Conservation (phyloP, 2,329 filamentous ascomycete genomes). For the Cyphellophora attinorum region DNA sequence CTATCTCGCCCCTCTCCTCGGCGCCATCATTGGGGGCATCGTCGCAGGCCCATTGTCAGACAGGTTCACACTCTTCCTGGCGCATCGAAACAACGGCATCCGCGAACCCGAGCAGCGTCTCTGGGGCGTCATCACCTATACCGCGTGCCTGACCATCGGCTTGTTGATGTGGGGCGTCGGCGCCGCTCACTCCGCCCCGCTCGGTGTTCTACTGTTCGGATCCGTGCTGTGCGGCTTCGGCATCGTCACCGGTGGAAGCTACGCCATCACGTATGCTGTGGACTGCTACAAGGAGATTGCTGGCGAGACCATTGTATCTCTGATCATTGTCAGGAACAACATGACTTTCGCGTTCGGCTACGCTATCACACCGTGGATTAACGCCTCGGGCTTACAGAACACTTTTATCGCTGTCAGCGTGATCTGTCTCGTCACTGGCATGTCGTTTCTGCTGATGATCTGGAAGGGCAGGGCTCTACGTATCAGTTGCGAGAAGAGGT, state of each 20-base stretch:
- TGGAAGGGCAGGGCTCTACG: neutral
- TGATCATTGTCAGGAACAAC: conserved; percentile 41
- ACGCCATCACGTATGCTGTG: conserved; percentile 37
- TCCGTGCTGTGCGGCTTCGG: conserved; percentile 33
- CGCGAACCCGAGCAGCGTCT: conserved; percentile 21
- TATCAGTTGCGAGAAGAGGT: neutral
- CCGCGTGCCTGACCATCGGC: conserved; percentile 34
- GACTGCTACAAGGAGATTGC: conserved; percentile 40
- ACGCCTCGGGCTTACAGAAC: conserved; percentile 28
- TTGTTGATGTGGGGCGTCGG: conserved; percentile 45
- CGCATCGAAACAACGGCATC: conserved; percentile 16
- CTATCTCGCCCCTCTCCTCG: conserved; percentile 20
- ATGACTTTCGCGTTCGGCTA: conserved; percentile 43
- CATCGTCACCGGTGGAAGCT: conserved; percentile 32
- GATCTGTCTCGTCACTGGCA: conserved; percentile 2
- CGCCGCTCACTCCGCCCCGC: conserved; percentile 29
- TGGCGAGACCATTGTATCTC: conserved; percentile 40
- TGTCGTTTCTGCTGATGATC: neutral
- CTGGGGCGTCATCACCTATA: conserved; percentile 20
- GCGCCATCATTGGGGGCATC: conserved; percentile 12
- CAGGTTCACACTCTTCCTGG: conserved; percentile 15
- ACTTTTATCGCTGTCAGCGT: conserved; percentile 21
- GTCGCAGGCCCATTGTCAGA: conserved; percentile 18
- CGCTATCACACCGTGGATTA: conserved; percentile 37
- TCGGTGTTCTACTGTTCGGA: conserved; percentile 36